Percentiles rank a stretch among this genome's conserved stretches.
These are phyloP conservation scores for Ensete glaucum DNA, from an alignment of 176 grass and related monocot genomes.

Conservation along the genomic window DNA sequence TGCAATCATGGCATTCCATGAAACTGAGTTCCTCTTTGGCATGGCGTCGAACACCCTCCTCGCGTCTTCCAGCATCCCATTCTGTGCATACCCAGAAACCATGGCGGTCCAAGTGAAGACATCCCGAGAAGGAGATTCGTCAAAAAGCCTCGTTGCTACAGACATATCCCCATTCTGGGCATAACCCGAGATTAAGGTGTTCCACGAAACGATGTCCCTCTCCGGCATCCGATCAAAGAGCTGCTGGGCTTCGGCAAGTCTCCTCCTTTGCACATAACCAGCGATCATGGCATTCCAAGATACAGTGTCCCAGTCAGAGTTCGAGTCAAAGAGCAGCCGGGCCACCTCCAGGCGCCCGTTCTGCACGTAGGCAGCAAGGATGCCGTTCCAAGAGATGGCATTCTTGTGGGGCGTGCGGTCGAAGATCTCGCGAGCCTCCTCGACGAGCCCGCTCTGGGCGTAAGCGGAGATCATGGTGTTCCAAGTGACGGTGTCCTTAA, in stretches of 20 bases:
- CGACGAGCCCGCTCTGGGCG: constrained; percentile 52
- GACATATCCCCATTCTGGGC: constrained; percentile 56
- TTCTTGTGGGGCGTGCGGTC: constrained; percentile 56
- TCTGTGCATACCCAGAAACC: constrained; percentile 80
- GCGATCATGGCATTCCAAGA: constrained; percentile 91
- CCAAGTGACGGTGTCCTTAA: constrained; percentile 57
- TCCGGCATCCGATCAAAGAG: constrained; percentile 68
- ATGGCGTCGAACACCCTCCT: constrained; percentile 68
- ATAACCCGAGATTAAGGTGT: constrained; percentile 71
- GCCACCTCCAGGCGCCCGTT: constrained; percentile 57
- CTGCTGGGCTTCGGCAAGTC: constrained; percentile 39
- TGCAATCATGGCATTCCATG: constrained; percentile 83
- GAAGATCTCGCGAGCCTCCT: constrained; percentile 55
- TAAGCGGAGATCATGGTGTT: constrained; percentile 82
- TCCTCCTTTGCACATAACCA: constrained; percentile 45
- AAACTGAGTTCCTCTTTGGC: constrained; percentile 69
- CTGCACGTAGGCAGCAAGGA: constrained; percentile 65
- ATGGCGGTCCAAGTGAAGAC: constrained; percentile 90
- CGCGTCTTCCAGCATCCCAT: constrained; percentile 68
- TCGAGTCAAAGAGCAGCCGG: constrained; percentile 52
- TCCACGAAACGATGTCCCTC: constrained; percentile 67
- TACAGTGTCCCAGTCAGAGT: constrained; percentile 59
- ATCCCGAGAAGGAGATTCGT: constrained; percentile 48
- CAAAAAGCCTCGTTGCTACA: constrained; percentile 53
- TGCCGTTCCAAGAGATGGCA: constrained; percentile 72